Conservation (phyloP, 495 filamentous ascomycete genomes). For the Neurospora sp. region DNA sequence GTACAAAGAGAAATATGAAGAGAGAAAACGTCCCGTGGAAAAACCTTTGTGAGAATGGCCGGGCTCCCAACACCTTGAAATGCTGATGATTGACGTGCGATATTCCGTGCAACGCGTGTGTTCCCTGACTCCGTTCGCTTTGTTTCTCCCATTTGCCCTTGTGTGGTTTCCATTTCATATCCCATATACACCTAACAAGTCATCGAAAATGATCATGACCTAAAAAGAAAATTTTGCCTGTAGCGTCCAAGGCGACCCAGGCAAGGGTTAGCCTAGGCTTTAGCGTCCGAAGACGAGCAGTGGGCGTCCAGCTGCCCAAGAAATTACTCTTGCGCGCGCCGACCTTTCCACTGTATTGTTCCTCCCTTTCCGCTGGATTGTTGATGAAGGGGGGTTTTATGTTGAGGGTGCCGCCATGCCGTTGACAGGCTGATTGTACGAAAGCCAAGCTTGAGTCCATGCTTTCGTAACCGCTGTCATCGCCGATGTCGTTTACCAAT, state of each 20-base stretch:
- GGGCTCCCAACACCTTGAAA: neutral
- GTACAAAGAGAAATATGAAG: constrained; percentile 2
- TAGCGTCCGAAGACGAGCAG: neutral
- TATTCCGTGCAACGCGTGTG: neutral
- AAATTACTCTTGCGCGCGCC: neutral
- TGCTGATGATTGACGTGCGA: neutral
- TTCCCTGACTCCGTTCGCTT: neutral
- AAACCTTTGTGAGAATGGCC: neutral
- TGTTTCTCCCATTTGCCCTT: neutral
- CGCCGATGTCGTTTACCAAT: too few species aligned
- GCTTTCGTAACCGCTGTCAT: neutral
- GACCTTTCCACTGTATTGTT: neutral
- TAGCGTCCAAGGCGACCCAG: neutral
- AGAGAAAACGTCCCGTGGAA: neutral
- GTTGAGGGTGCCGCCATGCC: neutral
- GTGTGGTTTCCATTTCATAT: neutral
- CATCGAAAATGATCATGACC: neutral
- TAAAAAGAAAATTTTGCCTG: neutral
- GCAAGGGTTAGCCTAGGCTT: neutral
- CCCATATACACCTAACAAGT: neutral
- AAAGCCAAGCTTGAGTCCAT: neutral
- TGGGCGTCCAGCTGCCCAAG: neutral
- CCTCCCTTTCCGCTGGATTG: neutral
- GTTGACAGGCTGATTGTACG: neutral
- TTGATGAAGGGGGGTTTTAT: neutral